Evolutionary conservation across 1,284 basidiomycete genomes (phyloP).

Genomic region (Austropuccinia psidii): DNA sequence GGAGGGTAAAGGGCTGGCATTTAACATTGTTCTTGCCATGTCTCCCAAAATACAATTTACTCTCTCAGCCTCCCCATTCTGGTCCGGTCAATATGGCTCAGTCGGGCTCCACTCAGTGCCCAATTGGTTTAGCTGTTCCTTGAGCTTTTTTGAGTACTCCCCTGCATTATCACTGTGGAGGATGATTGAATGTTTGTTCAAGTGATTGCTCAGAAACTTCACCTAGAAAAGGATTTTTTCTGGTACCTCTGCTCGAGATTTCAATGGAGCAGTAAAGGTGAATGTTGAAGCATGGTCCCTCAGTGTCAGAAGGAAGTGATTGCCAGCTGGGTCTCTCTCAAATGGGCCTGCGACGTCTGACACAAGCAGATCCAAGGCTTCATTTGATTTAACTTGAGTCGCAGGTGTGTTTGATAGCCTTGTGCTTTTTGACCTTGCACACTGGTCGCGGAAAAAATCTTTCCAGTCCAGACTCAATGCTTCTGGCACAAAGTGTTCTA

Average conservation of each 20-base stretch:
- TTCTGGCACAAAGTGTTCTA: neutral
- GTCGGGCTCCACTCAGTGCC: neutral
- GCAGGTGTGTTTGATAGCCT: too few relatives aligned
- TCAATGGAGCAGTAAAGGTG: neutral
- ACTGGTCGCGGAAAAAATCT: neutral
- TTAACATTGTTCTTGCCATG: constrained; percentile 8
- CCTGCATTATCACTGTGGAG: neutral
- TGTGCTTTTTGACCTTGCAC: neutral
- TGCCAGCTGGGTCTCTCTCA: neutral
- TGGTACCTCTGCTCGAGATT: neutral
- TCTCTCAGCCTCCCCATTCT: constrained; percentile 15
- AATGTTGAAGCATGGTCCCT: neutral
- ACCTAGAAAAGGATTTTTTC: neutral
- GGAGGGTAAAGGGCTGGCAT: neutral
- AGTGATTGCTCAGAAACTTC: too few relatives aligned
- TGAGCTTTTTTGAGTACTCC: neutral
- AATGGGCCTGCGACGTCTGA: neutral
- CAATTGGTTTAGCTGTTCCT: neutral
- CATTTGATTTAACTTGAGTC: too few relatives aligned
- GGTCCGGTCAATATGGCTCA: neutral
- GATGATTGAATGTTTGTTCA: too few relatives aligned
- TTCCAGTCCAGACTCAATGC: neutral
- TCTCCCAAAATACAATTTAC: neutral
- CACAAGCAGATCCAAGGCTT: neutral
- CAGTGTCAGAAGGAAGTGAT: neutral